Percentiles rank a stretch among this genome's conserved stretches.
phyloP scores from a whole-genome alignment of 176 grass and related monocot genomes.

The Carex cristatella region DNA sequence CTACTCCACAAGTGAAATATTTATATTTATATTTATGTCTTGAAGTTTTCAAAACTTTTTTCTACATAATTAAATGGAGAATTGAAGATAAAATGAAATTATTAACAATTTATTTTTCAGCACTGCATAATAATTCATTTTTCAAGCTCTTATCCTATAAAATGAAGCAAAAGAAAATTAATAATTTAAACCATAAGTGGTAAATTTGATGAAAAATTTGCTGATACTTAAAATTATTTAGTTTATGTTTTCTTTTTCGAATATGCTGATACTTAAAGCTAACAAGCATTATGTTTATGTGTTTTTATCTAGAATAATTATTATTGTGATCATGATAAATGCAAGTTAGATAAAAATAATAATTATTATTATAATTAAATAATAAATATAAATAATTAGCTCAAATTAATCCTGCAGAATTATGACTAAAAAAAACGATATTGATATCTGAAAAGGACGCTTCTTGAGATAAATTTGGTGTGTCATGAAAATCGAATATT shows the following conservation, averaged over 20 bases:
- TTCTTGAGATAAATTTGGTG: not conserved
- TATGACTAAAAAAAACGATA: not conserved
- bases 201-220: too few relatives aligned
- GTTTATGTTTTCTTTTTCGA: too few relatives aligned
- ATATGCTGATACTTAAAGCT: too few relatives aligned
- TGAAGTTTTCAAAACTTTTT: not conserved
- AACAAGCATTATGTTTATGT: too few relatives aligned
- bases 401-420: not conserved
- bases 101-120: not conserved
- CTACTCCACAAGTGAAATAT: not conserved
- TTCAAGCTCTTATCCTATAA: not conserved
- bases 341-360: too few relatives aligned
- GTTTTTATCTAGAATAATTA: too few relatives aligned
- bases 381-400: not conserved
- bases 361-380: too few relatives aligned
- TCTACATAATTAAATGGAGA: not conserved
- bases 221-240: too few relatives aligned
- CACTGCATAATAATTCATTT: not conserved
- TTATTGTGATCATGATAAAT: too few relatives aligned
- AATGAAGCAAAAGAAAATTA: too few relatives aligned
- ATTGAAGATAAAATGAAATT: not conserved
- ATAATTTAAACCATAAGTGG: too few relatives aligned
- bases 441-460: not conserved
- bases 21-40: not conserved
- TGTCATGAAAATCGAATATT: not conserved